These are phyloP conservation scores for Malassezia restricta DNA, from an alignment of 1,284 basidiomycete species.

Conservation along the genomic window DNA sequence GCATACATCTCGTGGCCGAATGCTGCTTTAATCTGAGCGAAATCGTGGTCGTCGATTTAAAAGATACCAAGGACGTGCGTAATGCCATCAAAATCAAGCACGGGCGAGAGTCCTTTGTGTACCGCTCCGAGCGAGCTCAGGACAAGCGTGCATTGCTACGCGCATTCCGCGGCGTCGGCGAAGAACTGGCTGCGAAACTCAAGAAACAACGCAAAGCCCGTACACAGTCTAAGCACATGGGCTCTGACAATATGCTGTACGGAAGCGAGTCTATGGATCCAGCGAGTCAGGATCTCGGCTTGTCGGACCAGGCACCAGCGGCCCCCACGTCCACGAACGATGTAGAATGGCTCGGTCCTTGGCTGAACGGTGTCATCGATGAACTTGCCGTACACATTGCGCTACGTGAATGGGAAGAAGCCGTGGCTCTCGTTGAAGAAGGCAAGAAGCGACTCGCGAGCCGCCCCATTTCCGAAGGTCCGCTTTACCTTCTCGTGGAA, in stretches of 20 bases:
- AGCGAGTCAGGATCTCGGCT: not conserved
- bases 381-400: slow-evolving; percentile 83
- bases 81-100: slow-evolving; percentile 93
- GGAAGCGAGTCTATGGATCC: slow-evolving; percentile 6
- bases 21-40: slow-evolving; percentile 81
- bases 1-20: slow-evolving; percentile 67
- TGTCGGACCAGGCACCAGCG: not conserved
- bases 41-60: slow-evolving; percentile 84
- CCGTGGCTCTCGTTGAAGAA: slow-evolving; percentile 68
- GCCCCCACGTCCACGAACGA: slow-evolving; percentile 7
- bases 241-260: not conserved
- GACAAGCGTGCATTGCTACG: slow-evolving; percentile 77
- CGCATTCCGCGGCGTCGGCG: slow-evolving; percentile 79
- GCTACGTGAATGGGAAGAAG: slow-evolving; percentile 73
- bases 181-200: slow-evolving; percentile 77
- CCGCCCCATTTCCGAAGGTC: slow-evolving; percentile 48
- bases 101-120: slow-evolving; percentile 85
- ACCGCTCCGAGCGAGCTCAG: slow-evolving; percentile 63
- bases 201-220: slow-evolving; percentile 63
- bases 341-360: slow-evolving; percentile 51
- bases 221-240: not conserved
- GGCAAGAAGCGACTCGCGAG: slow-evolving; percentile 55
- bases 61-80: slow-evolving; percentile 79
- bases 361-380: slow-evolving; percentile 80
- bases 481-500: slow-evolving; percentile 17